Base-by-base conservation (phyloP, 2,329 filamentous ascomycete genomes). In the Tetracladium maxilliforme region DNA sequence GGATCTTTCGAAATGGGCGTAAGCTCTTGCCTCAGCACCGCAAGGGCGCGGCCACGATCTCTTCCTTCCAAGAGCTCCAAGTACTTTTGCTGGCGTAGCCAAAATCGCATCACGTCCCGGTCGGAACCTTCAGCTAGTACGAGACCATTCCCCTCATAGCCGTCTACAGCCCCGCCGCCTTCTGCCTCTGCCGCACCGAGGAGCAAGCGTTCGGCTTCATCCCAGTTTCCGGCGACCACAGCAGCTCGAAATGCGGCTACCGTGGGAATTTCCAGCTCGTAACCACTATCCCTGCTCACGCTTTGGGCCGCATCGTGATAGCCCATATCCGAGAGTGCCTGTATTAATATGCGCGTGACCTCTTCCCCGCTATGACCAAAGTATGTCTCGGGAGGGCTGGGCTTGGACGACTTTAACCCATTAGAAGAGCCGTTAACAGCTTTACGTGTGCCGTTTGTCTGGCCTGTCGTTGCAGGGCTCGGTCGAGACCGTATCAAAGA, bases 1-100 rank as follows among this genome's bases (percentile, higher is more conserved):
- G 73, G 74, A 40, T 93, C 81, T 38, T 80, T 76, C 38, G 81
- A 77, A 21, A 95, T 55, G 1, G 90, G 86, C 1, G 84, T 90
- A 27, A 98, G 56, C 54, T 98, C 87, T 33, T 71, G 73, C 12
- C 90, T 72, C 22, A 98, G 63, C n/a, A 94, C 83, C 41, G 64
- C 63, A 29, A 98, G 59, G 6, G 87, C 90, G 25, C 65, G 63
- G 10, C 64, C 64, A 7, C 81, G 68, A 39, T 94, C 74, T 36
- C 72, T 62, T 40, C 63, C 59, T 47, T 95, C 86, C 21, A 98
- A 56, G 7, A 93, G 57, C 53, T 98, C 90, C 16, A 98, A 59
- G 41, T 87, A 98, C 48, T 95, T 95, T 47, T 98, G 90, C 45
- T 92, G 80, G 34, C 87, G 69, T 40, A 98, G 60, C 58, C 74